A percentile compares a stretch with the other conserved stretches of the same genome.
phyloP scores from a whole-genome alignment of 208 protist genomes.

The Trypanosoma grayi region DNA sequence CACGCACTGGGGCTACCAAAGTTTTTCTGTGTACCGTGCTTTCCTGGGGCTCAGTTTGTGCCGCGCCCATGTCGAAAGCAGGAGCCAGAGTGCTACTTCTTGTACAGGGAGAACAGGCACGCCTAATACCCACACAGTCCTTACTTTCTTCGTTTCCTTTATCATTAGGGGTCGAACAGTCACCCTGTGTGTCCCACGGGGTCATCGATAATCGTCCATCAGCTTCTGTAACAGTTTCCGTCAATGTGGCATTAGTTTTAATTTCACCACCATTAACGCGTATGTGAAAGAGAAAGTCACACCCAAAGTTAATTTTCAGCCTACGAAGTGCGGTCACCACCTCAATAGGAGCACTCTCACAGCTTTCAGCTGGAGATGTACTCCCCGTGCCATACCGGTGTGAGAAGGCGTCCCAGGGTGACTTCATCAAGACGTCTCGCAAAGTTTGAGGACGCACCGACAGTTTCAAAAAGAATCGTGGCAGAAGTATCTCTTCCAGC shows the following conservation, averaged over 20 bases:
- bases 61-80: neutral
- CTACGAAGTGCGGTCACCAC: slow-evolving; percentile 20
- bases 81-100: neutral
- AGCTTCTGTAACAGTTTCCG: neutral
- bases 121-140: too few relatives aligned
- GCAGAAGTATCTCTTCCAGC: slow-evolving; percentile 21
- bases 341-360: slow-evolving; percentile 35
- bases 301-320: slow-evolving; percentile 33
- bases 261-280: neutral
- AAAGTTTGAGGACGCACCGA: slow-evolving; percentile 11
- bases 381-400: slow-evolving; percentile 9
- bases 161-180: too few relatives aligned
- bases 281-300: slow-evolving; percentile 31
- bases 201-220: neutral
- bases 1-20: neutral
- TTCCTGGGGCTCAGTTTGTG: neutral
- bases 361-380: neutral
- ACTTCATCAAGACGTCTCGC: slow-evolving; percentile 23
- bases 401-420: slow-evolving; percentile 16
- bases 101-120: neutral
- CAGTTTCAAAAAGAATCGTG: slow-evolving; percentile 29
- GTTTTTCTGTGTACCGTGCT: neutral
- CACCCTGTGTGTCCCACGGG: too few relatives aligned
- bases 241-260: neutral
- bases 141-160: too few relatives aligned